Evolutionary conservation across 2,329 filamentous ascomycete species (phyloP).

Genomic region (Magnaporthiopsis incrustans): DNA sequence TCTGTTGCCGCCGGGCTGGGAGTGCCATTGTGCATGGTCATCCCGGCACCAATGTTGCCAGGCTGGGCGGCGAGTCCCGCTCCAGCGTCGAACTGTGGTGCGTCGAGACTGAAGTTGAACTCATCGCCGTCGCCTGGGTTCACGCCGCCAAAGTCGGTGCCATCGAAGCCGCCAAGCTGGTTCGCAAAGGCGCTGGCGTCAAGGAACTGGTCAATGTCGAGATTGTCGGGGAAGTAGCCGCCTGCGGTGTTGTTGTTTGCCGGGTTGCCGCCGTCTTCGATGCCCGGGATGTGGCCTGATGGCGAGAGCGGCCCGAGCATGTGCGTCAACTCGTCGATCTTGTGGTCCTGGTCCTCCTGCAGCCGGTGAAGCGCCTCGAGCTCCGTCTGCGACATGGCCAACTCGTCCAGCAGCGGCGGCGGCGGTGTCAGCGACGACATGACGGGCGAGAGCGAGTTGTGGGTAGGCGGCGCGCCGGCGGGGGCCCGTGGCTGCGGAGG

Average conservation of each 20-base stretch:
- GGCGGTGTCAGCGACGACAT: slow-evolving; percentile 34
- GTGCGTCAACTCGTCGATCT: slow-evolving; percentile 66
- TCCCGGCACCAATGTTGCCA: background rate
- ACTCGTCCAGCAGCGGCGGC: slow-evolving; percentile 48
- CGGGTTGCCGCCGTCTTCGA: slow-evolving; percentile 35
- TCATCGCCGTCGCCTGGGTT: slow-evolving; percentile 27
- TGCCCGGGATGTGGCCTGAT: slow-evolving; percentile 63
- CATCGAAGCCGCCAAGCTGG: slow-evolving; percentile 30
- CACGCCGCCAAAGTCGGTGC: slow-evolving; percentile 22
- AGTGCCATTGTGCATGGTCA: slow-evolving; percentile 10
- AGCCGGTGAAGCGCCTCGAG: slow-evolving; percentile 72
- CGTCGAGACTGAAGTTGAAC: slow-evolving; percentile 43
- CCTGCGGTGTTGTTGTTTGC: slow-evolving; percentile 11
- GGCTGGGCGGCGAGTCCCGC: slow-evolving; percentile 14
- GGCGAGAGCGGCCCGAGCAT: slow-evolving; percentile 74
- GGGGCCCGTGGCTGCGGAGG: slow-evolving; percentile 1
- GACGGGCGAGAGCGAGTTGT: slow-evolving; percentile 32
- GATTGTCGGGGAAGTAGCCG: slow-evolving; percentile 21
- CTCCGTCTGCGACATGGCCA: slow-evolving; percentile 64
- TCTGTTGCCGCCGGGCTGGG: slow-evolving; percentile 12
- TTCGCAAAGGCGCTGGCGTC: slow-evolving; percentile 34
- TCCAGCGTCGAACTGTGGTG: slow-evolving; percentile 20
- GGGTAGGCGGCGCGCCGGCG: background rate
- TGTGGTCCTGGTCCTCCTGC: slow-evolving; percentile 69
- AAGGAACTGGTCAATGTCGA: slow-evolving; percentile 45